A percentile compares a stretch with the other conserved stretches of the same genome.
Conservation (phyloP, 495 filamentous ascomycete species). For the Aspergillus olivimuriae region DNA sequence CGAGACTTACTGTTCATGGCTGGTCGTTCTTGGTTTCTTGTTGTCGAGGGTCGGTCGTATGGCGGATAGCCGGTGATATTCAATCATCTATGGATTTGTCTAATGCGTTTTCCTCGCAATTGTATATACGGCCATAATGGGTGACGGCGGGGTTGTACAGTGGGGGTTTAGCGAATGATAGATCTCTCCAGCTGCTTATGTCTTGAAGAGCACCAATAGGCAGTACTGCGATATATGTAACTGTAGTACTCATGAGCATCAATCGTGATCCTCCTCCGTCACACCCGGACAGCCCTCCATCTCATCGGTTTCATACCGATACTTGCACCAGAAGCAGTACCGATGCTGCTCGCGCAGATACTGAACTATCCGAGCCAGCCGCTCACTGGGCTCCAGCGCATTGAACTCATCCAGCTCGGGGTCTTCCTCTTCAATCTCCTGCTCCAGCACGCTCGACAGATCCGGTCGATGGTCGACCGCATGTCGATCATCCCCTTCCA, state of each 20-base stretch:
- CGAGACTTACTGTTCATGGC: too few species aligned
- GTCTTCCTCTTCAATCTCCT: constrained; percentile 80
- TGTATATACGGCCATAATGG: background rate
- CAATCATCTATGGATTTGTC: too few species aligned
- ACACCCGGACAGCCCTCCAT: constrained; percentile 89
- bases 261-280: constrained; percentile 92
- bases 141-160: background rate
- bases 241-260: constrained; percentile 3
- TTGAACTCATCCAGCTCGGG: constrained; percentile 80
- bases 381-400: constrained; percentile 55
- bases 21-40: too few species aligned
- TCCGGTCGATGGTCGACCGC: constrained; percentile 37
- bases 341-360: constrained; percentile 62
- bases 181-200: background rate
- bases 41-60: too few species aligned
- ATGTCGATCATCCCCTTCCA: constrained; percentile 51
- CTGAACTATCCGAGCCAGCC: constrained; percentile 54
- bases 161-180: background rate
- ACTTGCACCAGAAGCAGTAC: constrained; percentile 99
- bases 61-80: too few species aligned
- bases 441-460: constrained; percentile 42
- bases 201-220: too few species aligned
- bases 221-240: background rate
- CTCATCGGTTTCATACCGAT: constrained; percentile 55
- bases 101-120: background rate